Percentiles rank a stretch among this genome's conserved stretches.
phyloP scores from a whole-genome alignment of 208 protist species.

The Willaertia magna region DNA sequence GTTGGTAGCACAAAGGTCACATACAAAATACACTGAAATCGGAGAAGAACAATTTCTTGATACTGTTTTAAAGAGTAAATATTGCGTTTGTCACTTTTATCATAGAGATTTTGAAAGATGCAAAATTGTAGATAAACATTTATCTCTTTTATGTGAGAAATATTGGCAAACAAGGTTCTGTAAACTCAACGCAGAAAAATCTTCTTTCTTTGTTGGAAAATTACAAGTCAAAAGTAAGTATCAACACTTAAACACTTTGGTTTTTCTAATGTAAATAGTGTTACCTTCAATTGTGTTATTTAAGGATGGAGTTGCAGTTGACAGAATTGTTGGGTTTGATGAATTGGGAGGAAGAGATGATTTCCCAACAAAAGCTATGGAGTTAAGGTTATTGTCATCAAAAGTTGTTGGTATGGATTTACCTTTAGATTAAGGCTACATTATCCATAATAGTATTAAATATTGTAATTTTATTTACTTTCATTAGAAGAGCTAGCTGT shows the following conservation, averaged over 20 bases:
- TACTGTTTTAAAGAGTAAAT: conserved; percentile 63
- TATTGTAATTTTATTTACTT: not conserved
- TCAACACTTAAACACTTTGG: too few relatives aligned
- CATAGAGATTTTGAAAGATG: conserved; percentile 86
- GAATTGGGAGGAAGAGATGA: conserved; percentile 61
- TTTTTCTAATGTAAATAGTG: too few relatives aligned
- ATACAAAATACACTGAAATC: conserved; percentile 74
- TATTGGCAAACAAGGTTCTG: conserved; percentile 74
- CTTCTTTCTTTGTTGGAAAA: conserved; percentile 80
- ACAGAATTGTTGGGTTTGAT: conserved; percentile 85
- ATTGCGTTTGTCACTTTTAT: conserved; percentile 76
- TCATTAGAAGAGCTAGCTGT: not conserved
- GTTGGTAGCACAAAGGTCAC: not conserved
- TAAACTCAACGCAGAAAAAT: conserved; percentile 77
- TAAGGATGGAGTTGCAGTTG: conserved; percentile 74
- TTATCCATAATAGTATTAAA: not conserved
- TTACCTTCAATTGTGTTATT: conserved; percentile 81
- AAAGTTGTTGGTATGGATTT: not conserved
- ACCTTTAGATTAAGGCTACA: not conserved
- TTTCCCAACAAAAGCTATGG: conserved; percentile 56
- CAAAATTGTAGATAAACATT: conserved; percentile 78
- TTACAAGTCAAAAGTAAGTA: conserved; percentile 65
- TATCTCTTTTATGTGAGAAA: conserved; percentile 57
- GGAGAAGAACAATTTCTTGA: conserved; percentile 80
- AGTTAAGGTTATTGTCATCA: not conserved